Conservation (phyloP, 306 rosid genomes). For the Ziziphus jujuba region DNA sequence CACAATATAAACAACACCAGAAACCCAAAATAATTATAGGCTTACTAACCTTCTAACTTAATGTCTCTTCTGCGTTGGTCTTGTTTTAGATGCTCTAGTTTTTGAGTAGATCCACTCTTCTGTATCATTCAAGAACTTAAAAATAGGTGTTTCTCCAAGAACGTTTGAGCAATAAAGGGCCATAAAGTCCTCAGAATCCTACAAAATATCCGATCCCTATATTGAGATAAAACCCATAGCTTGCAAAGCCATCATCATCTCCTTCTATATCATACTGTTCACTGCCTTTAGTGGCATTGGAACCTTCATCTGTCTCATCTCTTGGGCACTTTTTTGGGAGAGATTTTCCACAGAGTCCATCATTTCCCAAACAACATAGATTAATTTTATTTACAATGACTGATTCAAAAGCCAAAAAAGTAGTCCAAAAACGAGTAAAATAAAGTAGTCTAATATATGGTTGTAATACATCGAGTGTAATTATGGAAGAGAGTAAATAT, state of each 20-base stretch:
- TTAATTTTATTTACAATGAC: no score
- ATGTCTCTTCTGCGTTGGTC: background rate
- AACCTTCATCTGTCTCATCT: background rate
- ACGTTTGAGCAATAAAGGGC: conserved; percentile 8
- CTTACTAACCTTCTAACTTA: no score
- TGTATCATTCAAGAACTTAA: background rate
- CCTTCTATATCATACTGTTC: background rate
- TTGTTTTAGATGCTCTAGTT: background rate
- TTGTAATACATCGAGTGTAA: no score
- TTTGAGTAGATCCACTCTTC: background rate
- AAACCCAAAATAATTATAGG: background rate
- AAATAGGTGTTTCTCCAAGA: conserved; percentile 31
- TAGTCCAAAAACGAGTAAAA: no score
- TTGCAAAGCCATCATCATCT: conserved; percentile 3
- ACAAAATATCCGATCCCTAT: conserved; percentile 28
- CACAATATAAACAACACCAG: background rate
- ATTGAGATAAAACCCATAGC: conserved; percentile 27
- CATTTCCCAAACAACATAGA: no score
- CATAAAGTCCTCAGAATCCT: conserved; percentile 32
- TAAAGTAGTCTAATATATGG: no score
- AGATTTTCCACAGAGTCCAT: conserved; percentile 29
- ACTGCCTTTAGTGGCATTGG: background rate
- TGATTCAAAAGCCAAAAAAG: no score
- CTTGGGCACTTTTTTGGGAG: conserved; percentile 16
- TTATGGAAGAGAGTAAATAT: no score